These are phyloP conservation scores for Talinum fruticosum DNA, from an alignment of 148 eudicot species.

Conservation along the genomic window DNA sequence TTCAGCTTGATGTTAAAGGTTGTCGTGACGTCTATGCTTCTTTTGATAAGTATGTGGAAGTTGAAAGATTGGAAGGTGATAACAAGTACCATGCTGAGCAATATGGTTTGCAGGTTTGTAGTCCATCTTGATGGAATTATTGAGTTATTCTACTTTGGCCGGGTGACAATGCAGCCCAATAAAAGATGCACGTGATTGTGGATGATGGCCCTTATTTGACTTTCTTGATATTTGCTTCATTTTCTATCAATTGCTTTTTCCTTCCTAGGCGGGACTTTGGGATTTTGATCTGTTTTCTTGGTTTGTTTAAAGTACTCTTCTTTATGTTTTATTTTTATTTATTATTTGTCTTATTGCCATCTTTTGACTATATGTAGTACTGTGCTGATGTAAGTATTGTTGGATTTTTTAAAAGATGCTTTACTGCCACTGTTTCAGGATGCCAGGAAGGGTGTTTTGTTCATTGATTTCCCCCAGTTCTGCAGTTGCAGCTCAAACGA, in stretches of 20 bases:
- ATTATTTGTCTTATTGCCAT: background rate
- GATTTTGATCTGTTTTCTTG: background rate
- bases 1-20: conserved; percentile 98
- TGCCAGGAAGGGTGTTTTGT: conserved; percentile 83
- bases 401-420: background rate
- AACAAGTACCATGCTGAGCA: conserved; percentile 52
- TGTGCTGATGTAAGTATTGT: background rate
- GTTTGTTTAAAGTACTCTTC: background rate
- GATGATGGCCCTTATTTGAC: background rate
- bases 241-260: background rate
- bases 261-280: background rate
- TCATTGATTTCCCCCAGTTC: conserved; percentile 78
- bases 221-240: background rate
- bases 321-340: too few species aligned
- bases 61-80: conserved; percentile 47
- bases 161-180: background rate
- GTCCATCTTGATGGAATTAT: background rate
- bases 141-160: background rate
- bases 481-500: conserved; percentile 74
- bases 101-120: conserved; percentile 78
- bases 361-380: background rate
- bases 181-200: background rate
- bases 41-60: conserved; percentile 59
- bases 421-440: conserved; percentile 48
- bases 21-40: conserved; percentile 73